Evolutionary conservation across 75 land plant species (phyloP).

Genomic region (Pseudotsuga menziesii): DNA sequence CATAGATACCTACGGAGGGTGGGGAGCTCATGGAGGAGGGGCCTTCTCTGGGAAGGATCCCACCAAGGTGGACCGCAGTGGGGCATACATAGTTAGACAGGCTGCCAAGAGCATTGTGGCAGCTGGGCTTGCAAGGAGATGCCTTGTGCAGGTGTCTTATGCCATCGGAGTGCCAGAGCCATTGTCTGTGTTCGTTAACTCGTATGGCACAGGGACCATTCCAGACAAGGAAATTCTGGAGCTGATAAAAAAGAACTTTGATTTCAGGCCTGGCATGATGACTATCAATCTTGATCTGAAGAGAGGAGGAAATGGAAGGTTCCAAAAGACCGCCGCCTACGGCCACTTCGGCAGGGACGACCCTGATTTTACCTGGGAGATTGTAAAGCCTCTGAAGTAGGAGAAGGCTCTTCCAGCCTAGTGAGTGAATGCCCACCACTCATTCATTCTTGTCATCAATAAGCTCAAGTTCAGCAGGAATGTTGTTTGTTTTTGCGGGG

Average conservation of each 20-base stretch:
- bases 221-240: conserved; percentile 54
- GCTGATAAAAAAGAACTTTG: conserved; percentile 65
- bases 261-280: conserved; percentile 73
- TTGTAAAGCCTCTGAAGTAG: conserved; percentile 15
- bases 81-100: conserved; percentile 46
- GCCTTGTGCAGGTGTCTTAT: conserved; percentile 46
- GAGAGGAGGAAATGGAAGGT: conserved; percentile 64
- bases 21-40: conserved; percentile 34
- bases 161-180: conserved; percentile 38
- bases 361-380: conserved; percentile 74
- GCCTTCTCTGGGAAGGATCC: conserved; percentile 42
- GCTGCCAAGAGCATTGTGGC: conserved; percentile 80
- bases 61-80: conserved; percentile 58
- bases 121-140: conserved; percentile 46
- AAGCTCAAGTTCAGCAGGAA: no score
- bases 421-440: no score
- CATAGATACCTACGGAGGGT: conserved; percentile 31
- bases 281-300: conserved; percentile 57
- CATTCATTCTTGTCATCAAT: no score
- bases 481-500: no score
- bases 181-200: conserved; percentile 29
- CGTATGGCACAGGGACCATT: conserved; percentile 39
- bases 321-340: conserved; percentile 69
- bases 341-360: conserved; percentile 71
- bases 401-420: neutral